These are phyloP conservation scores for Dothideomycetes sp. DNA, from an alignment of 2,329 filamentous ascomycete species.

Conservation along the genomic window DNA sequence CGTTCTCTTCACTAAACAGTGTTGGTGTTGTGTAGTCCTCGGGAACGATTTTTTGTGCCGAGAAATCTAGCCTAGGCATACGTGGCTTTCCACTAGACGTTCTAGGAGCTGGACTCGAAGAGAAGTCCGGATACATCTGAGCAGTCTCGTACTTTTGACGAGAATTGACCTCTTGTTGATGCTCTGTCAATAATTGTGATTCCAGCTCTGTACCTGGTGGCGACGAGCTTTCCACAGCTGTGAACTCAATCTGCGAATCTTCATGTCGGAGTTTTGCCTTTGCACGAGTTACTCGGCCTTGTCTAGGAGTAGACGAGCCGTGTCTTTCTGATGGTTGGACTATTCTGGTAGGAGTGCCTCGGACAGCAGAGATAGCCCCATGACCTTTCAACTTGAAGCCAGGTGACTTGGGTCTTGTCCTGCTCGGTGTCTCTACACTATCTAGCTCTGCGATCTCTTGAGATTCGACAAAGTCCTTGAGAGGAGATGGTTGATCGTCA, in stretches of 20 bases:
- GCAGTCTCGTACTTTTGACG: constrained; percentile 55
- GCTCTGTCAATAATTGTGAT: constrained; percentile 67
- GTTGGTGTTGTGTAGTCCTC: constrained; percentile 30
- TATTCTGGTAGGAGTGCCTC: no score
- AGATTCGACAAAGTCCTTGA: constrained; percentile 1
- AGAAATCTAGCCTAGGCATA: constrained; percentile 18
- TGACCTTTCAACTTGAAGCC: not conserved
- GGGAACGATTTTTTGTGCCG: constrained; percentile 13
- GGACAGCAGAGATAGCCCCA: not conserved
- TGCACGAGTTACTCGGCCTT: not conserved
- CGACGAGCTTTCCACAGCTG: constrained; percentile 52
- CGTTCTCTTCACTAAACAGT: constrained; percentile 24
- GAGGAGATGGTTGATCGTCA: not conserved
- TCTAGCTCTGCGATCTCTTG: not conserved
- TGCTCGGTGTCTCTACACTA: constrained; percentile 11
- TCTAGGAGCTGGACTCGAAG: constrained; percentile 38
- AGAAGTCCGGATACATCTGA: constrained; percentile 57
- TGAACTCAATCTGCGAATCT: constrained; percentile 72
- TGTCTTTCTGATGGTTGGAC: no score
- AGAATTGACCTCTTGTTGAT: constrained; percentile 66
- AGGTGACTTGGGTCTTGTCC: constrained; percentile 3
- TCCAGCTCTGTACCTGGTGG: constrained; percentile 37
- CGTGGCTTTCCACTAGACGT: constrained; percentile 14
- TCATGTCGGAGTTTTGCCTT: constrained; percentile 56
- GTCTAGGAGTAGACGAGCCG: not conserved